phyloP scores from a whole-genome alignment of 192 early-diverging fungal species.

The Entomortierella lignicola region DNA sequence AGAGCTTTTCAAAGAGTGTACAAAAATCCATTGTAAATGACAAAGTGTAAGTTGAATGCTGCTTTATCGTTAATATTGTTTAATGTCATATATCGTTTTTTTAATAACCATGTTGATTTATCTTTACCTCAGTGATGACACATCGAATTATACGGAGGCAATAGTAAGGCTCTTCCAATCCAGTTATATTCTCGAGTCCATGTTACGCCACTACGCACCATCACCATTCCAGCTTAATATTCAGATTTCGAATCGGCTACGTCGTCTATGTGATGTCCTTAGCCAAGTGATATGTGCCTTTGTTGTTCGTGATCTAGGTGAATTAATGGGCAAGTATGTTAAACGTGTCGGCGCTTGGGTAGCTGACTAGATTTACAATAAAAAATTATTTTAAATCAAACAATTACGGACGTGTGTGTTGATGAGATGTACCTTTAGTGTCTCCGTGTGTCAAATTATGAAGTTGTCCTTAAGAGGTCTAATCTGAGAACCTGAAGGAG shows the following conservation, averaged over 20 bases:
- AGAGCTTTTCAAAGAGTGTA: conserved; percentile 54
- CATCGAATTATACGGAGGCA: conserved; percentile 36
- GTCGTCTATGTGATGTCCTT: conserved; percentile 55
- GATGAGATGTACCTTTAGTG: too few species aligned
- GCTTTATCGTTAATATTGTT: not conserved
- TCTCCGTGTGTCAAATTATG: too few species aligned
- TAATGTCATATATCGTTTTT: too few species aligned
- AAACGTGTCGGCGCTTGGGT: conserved; percentile 58
- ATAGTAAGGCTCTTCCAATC: conserved; percentile 37
- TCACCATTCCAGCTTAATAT: conserved; percentile 45
- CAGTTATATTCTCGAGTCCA: conserved; percentile 42
- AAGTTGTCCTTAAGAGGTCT: too few species aligned
- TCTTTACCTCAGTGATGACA: conserved; percentile 55
- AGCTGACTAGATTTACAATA: conserved; percentile 26
- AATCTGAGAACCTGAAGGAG: too few species aligned
- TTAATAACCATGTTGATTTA: not conserved
- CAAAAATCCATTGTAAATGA: conserved; percentile 57
- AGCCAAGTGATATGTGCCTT: conserved; percentile 57
- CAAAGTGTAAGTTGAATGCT: conserved; percentile 35
- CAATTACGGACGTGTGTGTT: too few species aligned
- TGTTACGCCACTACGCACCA: conserved; percentile 41
- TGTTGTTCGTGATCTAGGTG: conserved; percentile 56
- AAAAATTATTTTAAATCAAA: too few species aligned
- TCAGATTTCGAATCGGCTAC: conserved; percentile 47
- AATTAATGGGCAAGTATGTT: conserved; percentile 59